Evolutionary conservation across 2,329 filamentous ascomycete species (phyloP).

Genomic region (Venturiaceae sp.): DNA sequence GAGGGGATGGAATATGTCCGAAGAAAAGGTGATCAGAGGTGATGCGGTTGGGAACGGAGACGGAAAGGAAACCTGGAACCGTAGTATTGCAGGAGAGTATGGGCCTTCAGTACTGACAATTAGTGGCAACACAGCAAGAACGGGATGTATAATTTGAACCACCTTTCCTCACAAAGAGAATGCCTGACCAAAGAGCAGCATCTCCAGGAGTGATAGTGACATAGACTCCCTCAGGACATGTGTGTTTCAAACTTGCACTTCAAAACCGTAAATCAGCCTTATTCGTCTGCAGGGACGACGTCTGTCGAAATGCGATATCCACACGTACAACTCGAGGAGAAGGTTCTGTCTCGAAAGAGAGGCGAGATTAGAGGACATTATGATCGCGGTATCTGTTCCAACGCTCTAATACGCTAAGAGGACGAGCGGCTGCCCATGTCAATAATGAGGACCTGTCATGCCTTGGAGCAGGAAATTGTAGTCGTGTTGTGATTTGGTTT

Average conservation of each 20-base stretch:
- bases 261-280: conserved; percentile 3
- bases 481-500: neutral
- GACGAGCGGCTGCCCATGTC: neutral
- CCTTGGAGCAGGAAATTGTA: neutral
- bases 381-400: neutral
- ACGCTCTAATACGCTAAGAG: neutral
- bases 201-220: conserved; percentile 75
- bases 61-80: conserved; percentile 85
- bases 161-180: conserved; percentile 87
- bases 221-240: conserved; percentile 79
- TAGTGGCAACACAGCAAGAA: neutral
- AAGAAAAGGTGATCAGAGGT: conserved; percentile 78
- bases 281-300: neutral
- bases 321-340: conserved; percentile 67
- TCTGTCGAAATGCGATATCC: conserved; percentile 4
- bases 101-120: conserved; percentile 51
- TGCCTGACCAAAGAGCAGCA: conserved; percentile 76
- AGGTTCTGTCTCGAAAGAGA: conserved; percentile 65
- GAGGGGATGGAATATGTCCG: conserved; percentile 90
- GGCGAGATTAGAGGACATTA: conserved; percentile 13
- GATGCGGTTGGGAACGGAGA: conserved; percentile 68
- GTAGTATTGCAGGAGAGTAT: conserved; percentile 76
- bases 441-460: neutral
- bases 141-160: conserved; percentile 12
- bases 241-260: conserved; percentile 71